Evolutionary conservation across 2,329 filamentous ascomycete species (phyloP).

Genomic region (Epichloe sp.): DNA sequence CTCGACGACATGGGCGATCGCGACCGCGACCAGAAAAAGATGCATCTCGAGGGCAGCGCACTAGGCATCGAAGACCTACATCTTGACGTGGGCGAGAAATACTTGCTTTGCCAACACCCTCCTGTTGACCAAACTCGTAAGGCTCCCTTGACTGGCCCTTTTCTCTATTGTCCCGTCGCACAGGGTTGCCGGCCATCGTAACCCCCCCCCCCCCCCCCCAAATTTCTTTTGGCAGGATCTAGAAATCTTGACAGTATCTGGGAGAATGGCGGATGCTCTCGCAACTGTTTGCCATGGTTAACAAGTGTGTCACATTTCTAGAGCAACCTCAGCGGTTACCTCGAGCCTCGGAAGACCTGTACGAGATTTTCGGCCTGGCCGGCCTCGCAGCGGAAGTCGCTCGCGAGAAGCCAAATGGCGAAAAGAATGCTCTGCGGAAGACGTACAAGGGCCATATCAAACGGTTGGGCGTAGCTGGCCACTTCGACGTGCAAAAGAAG

Average conservation of each 20-base stretch:
- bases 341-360: constrained; percentile 42
- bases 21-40: constrained; percentile 46
- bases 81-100: constrained; percentile 53
- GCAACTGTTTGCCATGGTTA: constrained; percentile 21
- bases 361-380: constrained; percentile 42
- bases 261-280: constrained; percentile 11
- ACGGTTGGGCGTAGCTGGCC: constrained; percentile 45
- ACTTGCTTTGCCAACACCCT: constrained; percentile 41
- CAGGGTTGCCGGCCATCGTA: constrained; percentile 1
- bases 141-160: constrained; percentile 35
- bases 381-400: constrained; percentile 48
- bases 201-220: neutral
- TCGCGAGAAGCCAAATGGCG: constrained; percentile 49
- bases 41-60: constrained; percentile 47
- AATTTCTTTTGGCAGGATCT: constrained; percentile 12
- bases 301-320: constrained; percentile 29
- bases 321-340: constrained; percentile 36
- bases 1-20: constrained; percentile 43
- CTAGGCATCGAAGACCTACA: constrained; percentile 52
- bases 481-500: constrained; percentile 45
- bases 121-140: constrained; percentile 40
- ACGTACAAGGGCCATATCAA: constrained; percentile 59
- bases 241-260: neutral
- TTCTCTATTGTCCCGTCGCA: constrained; percentile 9
- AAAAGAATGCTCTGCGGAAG: constrained; percentile 54